Base-by-base conservation (phyloP, 2,329 filamentous ascomycete species). In the Calycina marina region DNA sequence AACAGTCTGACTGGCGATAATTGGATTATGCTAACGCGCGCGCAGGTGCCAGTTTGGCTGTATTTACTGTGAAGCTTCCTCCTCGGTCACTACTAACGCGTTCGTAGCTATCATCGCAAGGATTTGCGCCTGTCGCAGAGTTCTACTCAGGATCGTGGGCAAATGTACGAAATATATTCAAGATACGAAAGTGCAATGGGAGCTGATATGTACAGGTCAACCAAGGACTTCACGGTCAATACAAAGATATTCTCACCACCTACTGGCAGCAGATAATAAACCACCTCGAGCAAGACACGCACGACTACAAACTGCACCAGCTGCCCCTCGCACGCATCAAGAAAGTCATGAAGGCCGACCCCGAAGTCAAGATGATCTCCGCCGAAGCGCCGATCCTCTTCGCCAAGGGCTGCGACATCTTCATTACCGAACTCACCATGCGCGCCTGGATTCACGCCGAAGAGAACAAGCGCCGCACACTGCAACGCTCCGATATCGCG, bases 331-430 rank as follows among this genome's bases (percentile, higher is more conserved):
- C 90, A n/a, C 79, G 90, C 34, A 98, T 98, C 63, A 98, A 98
- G 67, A 98, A 98, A 58, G 90, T 98, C 44, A 98, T 98, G 90
- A 98, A 98, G 61, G 90, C 90, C 1, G 90, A 98, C 47, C 90
- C 90, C 0, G 90, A 98, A 50, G 90, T 98, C 29, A 98, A 98
- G 65, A 98, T 98, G 90, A 98, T 98, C 41, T 96, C 86, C 4
- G 90, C 90, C 6, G 90, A 98, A 60, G 90, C 90, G 2, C 90
- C 90, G 1, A 98, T 98, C 46, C 66, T 98, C 10, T 98, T 98
- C 51, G 90, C 90, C 31, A 98, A 98, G 59, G 90, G 88, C 22
- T 96, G 90, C 58, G 90, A 98, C 53, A 94, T 96, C 52, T 98
- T 98, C 61, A 98, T 98, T 52, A 94, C 86, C 1, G 90, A 98